Evolutionary conservation across 257 asterid species (phyloP).

Genomic region (Solanum neorickii): DNA sequence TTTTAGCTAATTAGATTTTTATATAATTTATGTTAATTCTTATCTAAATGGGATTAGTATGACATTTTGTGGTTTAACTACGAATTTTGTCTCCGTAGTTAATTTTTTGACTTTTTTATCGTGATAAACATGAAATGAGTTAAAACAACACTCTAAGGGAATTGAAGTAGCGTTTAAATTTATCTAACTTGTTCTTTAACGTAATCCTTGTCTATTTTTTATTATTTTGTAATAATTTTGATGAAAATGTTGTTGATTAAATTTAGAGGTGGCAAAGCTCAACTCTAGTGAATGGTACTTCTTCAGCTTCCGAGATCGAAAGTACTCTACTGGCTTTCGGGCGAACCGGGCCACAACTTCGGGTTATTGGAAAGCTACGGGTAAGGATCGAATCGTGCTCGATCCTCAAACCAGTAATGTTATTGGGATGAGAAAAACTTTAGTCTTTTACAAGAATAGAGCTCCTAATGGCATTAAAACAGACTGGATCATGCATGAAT

Average conservation of each 20-base stretch:
- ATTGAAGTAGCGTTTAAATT: background rate
- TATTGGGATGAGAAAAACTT: slow-evolving; percentile 67
- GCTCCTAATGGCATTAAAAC: slow-evolving; percentile 64
- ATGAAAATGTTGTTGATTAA: background rate
- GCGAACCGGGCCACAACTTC: slow-evolving; percentile 50
- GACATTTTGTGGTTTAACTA: background rate
- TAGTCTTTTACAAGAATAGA: slow-evolving; percentile 57
- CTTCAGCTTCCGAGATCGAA: slow-evolving; percentile 57
- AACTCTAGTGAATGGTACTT: slow-evolving; percentile 63
- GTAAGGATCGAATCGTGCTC: slow-evolving; percentile 42
- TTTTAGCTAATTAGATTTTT: no score
- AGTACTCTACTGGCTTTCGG: slow-evolving; percentile 47
- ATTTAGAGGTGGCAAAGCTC: slow-evolving; percentile 45
- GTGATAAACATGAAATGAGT: background rate
- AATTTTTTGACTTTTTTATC: no score
- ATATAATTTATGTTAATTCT: background rate
- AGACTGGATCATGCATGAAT: slow-evolving; percentile 72
- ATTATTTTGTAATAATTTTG: background rate
- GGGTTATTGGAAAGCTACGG: slow-evolving; percentile 73
- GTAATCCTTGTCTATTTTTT: background rate
- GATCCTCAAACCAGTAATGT: slow-evolving; percentile 15
- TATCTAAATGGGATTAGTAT: background rate
- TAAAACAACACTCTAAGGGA: background rate
- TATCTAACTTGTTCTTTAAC: background rate
- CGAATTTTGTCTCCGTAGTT: background rate